phyloP scores from a whole-genome alignment of 2,329 filamentous ascomycete genomes.

The Aspergillus sp. region DNA sequence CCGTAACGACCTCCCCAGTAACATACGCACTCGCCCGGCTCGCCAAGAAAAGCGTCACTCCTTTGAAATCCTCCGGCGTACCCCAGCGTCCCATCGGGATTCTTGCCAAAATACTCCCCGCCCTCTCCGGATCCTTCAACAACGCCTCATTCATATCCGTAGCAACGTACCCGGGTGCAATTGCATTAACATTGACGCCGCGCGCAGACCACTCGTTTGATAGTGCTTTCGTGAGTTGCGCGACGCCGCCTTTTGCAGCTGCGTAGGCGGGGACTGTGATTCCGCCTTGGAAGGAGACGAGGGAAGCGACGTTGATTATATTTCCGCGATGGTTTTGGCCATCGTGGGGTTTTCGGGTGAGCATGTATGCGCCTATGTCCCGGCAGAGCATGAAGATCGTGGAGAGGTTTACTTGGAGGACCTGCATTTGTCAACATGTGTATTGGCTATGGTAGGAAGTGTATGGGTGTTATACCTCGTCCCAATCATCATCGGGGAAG shows the following conservation, averaged over 20 bases:
- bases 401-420: constrained; percentile 77
- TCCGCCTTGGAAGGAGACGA: constrained; percentile 79
- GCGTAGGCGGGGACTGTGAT: constrained; percentile 85
- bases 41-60: constrained; percentile 68
- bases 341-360: constrained; percentile 9
- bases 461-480: constrained; percentile 40
- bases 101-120: constrained; percentile 66
- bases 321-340: constrained; percentile 3
- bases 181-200: constrained; percentile 78
- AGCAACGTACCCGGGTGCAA: constrained; percentile 82
- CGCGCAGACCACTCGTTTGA: constrained; percentile 76
- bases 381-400: constrained; percentile 58
- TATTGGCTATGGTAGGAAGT: too few relatives aligned
- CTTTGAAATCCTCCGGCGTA: constrained; percentile 78
- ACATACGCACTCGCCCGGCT: constrained; percentile 73
- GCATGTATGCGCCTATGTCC: constrained; percentile 17
- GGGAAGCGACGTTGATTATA: constrained; percentile 77
- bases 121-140: constrained; percentile 62
- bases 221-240: constrained; percentile 76
- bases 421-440: constrained; percentile 28
- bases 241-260: constrained; percentile 76
- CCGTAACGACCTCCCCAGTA: constrained; percentile 70
- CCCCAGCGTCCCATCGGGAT: constrained; percentile 86
- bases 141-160: constrained; percentile 90
- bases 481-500: constrained; percentile 68